A percentile compares a stretch with the other conserved stretches of the same genome.
Conservation (phyloP, 805 yeast species). For the Phaffomyces antillensis region DNA sequence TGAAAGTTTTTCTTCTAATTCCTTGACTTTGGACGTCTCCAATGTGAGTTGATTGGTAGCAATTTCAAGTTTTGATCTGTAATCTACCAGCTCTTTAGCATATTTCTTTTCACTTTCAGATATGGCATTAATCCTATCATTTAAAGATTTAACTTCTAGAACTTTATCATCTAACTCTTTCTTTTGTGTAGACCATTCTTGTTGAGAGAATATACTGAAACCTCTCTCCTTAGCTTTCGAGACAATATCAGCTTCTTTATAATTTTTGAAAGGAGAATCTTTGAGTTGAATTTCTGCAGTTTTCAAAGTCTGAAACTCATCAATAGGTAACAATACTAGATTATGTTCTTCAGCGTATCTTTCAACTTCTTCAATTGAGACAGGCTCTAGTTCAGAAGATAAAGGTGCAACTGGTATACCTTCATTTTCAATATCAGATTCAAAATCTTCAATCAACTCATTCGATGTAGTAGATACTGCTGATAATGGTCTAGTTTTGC, state of each 20-base stretch:
- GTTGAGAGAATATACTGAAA: slow-evolving; percentile 10
- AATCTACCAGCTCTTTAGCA: slow-evolving; percentile 17
- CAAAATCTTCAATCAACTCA: slow-evolving; percentile 17
- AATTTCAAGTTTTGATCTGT: slow-evolving; percentile 12
- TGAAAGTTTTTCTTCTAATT: slow-evolving; percentile 8
- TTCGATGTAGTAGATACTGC: slow-evolving; percentile 6
- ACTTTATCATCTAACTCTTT: background rate
- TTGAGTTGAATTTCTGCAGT: slow-evolving; percentile 24
- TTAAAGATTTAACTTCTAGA: slow-evolving; percentile 3
- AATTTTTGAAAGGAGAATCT: slow-evolving; percentile 15
- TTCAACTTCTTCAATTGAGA: slow-evolving; percentile 22
- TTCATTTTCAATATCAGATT: slow-evolving; percentile 20
- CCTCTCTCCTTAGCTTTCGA: slow-evolving; percentile 15
- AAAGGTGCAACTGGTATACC: slow-evolving; percentile 14
- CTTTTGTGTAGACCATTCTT: slow-evolving; percentile 6
- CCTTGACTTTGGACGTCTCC: background rate
- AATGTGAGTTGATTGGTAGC: slow-evolving; percentile 6
- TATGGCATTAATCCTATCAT: slow-evolving; percentile 9
- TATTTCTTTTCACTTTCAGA: slow-evolving; percentile 16
- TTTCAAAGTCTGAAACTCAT: slow-evolving; percentile 13
- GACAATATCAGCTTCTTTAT: slow-evolving; percentile 13
- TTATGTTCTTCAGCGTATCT: slow-evolving; percentile 25
- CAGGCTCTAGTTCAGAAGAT: slow-evolving; percentile 16
- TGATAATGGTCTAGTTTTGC: slow-evolving; percentile 12
- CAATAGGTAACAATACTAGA: slow-evolving; percentile 21